A percentile compares a stretch with the other conserved stretches of the same genome.
Conservation (phyloP, 257 asterid genomes). For the Solanum chaucha region DNA sequence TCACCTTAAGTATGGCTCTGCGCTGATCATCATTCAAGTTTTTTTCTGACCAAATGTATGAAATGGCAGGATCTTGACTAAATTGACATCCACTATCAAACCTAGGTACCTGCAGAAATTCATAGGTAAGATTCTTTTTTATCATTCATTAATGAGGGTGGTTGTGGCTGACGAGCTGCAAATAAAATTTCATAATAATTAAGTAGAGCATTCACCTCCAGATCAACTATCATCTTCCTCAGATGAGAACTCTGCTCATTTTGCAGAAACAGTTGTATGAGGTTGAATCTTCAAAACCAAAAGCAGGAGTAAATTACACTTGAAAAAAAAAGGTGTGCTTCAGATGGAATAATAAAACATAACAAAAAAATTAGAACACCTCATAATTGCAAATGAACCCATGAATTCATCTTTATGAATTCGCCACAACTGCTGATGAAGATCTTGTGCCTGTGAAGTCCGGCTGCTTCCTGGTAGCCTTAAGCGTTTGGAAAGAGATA, state of each 20-base stretch:
- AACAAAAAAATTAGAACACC: conserved; percentile 24
- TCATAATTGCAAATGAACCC: conserved; percentile 82
- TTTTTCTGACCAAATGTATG: conserved; percentile 70
- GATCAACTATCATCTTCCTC: conserved; percentile 84
- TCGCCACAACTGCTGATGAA: conserved; percentile 60
- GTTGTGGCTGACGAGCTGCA: not conserved
- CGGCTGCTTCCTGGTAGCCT: conserved; percentile 57
- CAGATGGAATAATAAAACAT: not conserved
- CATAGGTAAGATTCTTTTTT: not conserved
- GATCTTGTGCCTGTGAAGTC: conserved; percentile 40
- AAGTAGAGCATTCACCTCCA: conserved; percentile 49
- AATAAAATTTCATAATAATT: not conserved
- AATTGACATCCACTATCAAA: conserved; percentile 81
- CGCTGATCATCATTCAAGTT: conserved; percentile 91
- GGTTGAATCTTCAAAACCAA: conserved; percentile 62
- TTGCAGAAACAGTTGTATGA: conserved; percentile 72
- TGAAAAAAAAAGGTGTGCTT: not conserved
- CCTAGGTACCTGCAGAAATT: conserved; percentile 54
- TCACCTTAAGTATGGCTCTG: conserved; percentile 86
- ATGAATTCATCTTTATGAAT: conserved; percentile 79
- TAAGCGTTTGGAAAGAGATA: conserved; percentile 67
- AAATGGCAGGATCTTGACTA: conserved; percentile 95
- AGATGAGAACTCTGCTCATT: conserved; percentile 53
- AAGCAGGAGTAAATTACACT: not conserved
- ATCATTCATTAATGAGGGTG: not conserved